Base-by-base conservation (phyloP, 768 basidiomycete species). In the Termitomyces sp. region DNA sequence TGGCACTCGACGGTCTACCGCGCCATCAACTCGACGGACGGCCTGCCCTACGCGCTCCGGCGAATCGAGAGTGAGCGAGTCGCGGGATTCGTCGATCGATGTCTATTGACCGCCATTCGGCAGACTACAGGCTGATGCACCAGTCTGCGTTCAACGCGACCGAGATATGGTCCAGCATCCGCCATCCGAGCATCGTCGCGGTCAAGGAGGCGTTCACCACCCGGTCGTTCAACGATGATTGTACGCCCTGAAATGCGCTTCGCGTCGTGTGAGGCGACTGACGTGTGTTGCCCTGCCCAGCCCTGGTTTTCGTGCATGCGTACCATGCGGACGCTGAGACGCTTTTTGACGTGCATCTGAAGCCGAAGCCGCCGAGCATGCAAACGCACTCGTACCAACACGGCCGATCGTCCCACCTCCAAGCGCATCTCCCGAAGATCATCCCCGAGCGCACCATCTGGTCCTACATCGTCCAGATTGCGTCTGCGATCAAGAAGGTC, bases 151-250 rank as follows among this genome's bases (percentile, higher is more conserved):
- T 99, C 65, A 74, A 73, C 13, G 73, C 85, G 9, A 87, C 98
- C 47, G 95, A 97, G 62, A 75, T 84, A 16, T 99, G 97, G 97
- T 84, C 85, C 1, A 78, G 82, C 45, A 77, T 98, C 56, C 81
- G 77, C 18, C 96, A 98, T 73, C 94, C 97, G 0, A 87, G 83
- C 61, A 87, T 99, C 59, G 84, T 96, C 16, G 71, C 83, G 9
- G 75, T 98, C 22, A 81, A 83, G 50, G 97, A 98, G 69, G 97
- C 96, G 0, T 98, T 99, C 75, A 98, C 97, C 0, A 96, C 96
- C 0, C 82, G 87, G 29, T 84, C 90, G 0, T 99, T 99, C 70
- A 85, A 86, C 55, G 97, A 98, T 69, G 88, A 87, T 64, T 98
- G 95, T 96, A 66, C 51, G 88, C 76, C 15, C 46, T 34, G 18